phyloP scores from a whole-genome alignment of 2,329 filamentous ascomycete genomes.

The Botrytis paeoniae region DNA sequence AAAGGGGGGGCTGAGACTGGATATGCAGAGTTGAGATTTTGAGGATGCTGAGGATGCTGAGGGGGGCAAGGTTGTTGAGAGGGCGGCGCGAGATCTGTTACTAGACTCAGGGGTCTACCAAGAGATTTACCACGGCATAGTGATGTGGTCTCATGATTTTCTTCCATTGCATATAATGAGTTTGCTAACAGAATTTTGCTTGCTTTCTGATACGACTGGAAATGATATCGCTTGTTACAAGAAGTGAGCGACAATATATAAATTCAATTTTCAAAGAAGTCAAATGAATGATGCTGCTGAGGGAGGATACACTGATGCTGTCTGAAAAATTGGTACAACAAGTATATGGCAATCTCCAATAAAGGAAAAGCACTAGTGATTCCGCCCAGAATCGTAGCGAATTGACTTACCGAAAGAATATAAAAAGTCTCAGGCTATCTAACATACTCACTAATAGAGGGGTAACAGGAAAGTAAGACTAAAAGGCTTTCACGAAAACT shows the following conservation, averaged over 20 bases:
- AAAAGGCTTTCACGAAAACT: not conserved
- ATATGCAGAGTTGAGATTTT: not conserved
- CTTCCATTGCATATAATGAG: not conserved
- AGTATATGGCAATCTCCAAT: constrained; percentile 2
- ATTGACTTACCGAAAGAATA: not conserved
- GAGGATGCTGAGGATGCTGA: not conserved
- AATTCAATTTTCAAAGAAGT: not conserved
- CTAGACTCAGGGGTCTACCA: not conserved
- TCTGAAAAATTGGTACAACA: not conserved
- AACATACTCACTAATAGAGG: not conserved
- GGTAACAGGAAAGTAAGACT: not conserved
- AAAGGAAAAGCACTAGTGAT: constrained; percentile 13
- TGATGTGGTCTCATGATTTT: not conserved
- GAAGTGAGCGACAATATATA: not conserved
- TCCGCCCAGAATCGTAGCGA: not conserved
- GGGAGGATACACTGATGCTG: not conserved
- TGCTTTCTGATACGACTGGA: too few relatives aligned
- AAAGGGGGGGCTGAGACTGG: not conserved
- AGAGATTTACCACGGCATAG: not conserved
- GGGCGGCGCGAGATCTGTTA: not conserved
- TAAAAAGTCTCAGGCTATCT: not conserved
- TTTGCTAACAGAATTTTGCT: not conserved
- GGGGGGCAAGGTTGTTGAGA: not conserved
- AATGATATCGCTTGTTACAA: not conserved
- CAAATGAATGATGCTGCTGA: not conserved